These are phyloP conservation scores for Bipolaris oryzae DNA, from an alignment of 2,329 filamentous ascomycete species.

Conservation along the genomic window DNA sequence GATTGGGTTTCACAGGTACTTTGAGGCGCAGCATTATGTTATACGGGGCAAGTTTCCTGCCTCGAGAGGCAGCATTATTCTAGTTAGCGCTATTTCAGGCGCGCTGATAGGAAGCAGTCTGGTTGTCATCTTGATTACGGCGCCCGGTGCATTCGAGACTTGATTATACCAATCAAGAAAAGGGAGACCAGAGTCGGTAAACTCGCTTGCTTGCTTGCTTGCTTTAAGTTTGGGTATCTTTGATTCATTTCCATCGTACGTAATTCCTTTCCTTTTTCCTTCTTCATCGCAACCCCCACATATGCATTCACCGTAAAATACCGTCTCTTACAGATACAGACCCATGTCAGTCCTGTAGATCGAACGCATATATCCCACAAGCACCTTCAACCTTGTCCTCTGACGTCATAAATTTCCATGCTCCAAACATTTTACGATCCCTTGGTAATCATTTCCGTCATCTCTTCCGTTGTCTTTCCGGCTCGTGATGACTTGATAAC, in stretches of 20 bases:
- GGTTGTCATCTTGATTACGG: slow-evolving; percentile 64
- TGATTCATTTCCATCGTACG: slow-evolving; percentile 20
- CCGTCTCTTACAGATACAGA: background rate
- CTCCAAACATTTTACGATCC: background rate
- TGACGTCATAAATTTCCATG: background rate
- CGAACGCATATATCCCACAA: background rate
- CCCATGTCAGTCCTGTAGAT: background rate
- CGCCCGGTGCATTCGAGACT: slow-evolving; percentile 54
- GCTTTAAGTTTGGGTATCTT: slow-evolving; percentile 31
- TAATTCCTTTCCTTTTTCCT: slow-evolving; percentile 10
- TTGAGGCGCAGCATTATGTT: slow-evolving; percentile 79
- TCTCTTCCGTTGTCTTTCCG: slow-evolving; percentile 50
- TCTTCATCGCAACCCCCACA: background rate
- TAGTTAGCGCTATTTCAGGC: slow-evolving; percentile 69
- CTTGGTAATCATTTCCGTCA: slow-evolving; percentile 36
- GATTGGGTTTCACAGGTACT: slow-evolving; percentile 79
- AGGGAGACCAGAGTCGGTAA: background rate
- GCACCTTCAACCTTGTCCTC: background rate
- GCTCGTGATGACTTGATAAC: slow-evolving; percentile 54
- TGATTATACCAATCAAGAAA: slow-evolving; percentile 17
- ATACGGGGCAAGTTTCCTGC: slow-evolving; percentile 81
- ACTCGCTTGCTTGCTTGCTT: background rate
- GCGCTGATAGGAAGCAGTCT: slow-evolving; percentile 64
- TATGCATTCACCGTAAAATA: background rate
- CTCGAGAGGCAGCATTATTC: slow-evolving; percentile 73